Base-by-base conservation (phyloP, 179 eudicot genomes). In the Pouteria campechiana region DNA sequence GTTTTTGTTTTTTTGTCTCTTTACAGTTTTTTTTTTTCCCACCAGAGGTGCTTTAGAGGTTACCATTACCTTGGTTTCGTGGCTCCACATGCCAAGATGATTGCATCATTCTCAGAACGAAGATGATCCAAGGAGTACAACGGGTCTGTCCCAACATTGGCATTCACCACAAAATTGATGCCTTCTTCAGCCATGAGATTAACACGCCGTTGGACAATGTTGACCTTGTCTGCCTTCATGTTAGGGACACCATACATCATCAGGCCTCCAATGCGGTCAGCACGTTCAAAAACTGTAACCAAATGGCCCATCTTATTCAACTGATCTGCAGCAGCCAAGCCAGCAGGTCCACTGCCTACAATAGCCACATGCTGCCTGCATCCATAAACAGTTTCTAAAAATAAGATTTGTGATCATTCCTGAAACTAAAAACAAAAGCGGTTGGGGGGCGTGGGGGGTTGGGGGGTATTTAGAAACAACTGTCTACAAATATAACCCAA, bases 231-330 rank as follows among this genome's bases (percentile, higher is more conserved):
- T 0, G 93, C 66, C 78, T 92, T 92, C 99, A 92, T 92, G 74
- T 76, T 92, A 15, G 99, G 99, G 34, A 92, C 96, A 20, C 99
- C 99, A 44, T 92, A 92, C 99, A 88, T 92, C 93, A 92, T 92
- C 17, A 92, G 93, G 14, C 99, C 99, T 33, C 99, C 99, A 29
- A 92, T 68, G 57, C 96, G 72, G 65, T 88, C 94, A 42, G 96
- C 63, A 15, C 99, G 96, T 57, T 92, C 99, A 52, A 75, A 92
- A 24, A 92, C 89, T 0, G 99, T 92, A 56, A 92, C 96, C 24
- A 48, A 24, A 61, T 92, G 99, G 34, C 96, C 99, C 83, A 80
- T 75, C 63, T 54, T 78, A 58, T 92, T 92, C 25, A 92, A 73
- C 69, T 92, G 99, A 54, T 92, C 99, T 3, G 99, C 96, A 37